Evolutionary conservation across 2,329 filamentous ascomycete genomes (phyloP).

Genomic region (Colletotrichum echinochloae): DNA sequence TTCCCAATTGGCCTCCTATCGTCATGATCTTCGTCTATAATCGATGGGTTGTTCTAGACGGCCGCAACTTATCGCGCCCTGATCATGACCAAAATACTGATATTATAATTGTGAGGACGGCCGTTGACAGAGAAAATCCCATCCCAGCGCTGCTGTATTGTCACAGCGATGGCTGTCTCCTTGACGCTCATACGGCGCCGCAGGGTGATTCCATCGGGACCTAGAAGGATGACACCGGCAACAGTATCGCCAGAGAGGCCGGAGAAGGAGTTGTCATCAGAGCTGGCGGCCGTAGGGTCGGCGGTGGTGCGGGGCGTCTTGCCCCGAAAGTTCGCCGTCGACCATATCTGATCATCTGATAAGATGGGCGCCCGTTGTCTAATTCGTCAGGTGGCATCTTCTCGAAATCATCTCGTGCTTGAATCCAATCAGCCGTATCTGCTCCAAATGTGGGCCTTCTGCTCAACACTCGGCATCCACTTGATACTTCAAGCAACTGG

Average conservation of each 20-base stretch:
- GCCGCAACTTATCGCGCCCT: background rate
- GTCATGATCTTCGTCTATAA: conserved; percentile 15
- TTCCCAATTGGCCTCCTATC: background rate
- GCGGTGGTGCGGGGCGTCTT: conserved; percentile 42
- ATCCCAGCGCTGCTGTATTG: conserved; percentile 42
- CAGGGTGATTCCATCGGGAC: conserved; percentile 70
- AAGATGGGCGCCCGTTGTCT: too few relatives aligned
- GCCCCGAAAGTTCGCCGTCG: conserved; percentile 16
- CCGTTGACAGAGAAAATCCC: conserved; percentile 35
- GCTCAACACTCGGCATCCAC: too few relatives aligned
- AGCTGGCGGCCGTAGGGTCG: conserved; percentile 44
- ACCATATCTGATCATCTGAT: conserved; percentile 43
- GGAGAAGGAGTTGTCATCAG: conserved; percentile 27
- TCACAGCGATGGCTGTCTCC: conserved; percentile 27
- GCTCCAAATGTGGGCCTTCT: conserved; percentile 9
- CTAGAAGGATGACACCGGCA: conserved; percentile 76
- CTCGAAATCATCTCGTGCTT: conserved; percentile 1
- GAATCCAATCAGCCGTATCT: conserved; percentile 17
- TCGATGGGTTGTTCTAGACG: conserved; percentile 3
- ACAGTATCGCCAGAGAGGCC: conserved; percentile 75
- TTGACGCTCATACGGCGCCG: conserved; percentile 49
- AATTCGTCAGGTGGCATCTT: too few relatives aligned
- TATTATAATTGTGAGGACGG: background rate
- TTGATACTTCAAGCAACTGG: too few relatives aligned
- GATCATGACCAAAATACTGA: background rate